Percentiles rank a stretch among this genome's conserved stretches.
phyloP scores from a whole-genome alignment of 176 grass and related monocot genomes.

The Elaeis guineensis region DNA sequence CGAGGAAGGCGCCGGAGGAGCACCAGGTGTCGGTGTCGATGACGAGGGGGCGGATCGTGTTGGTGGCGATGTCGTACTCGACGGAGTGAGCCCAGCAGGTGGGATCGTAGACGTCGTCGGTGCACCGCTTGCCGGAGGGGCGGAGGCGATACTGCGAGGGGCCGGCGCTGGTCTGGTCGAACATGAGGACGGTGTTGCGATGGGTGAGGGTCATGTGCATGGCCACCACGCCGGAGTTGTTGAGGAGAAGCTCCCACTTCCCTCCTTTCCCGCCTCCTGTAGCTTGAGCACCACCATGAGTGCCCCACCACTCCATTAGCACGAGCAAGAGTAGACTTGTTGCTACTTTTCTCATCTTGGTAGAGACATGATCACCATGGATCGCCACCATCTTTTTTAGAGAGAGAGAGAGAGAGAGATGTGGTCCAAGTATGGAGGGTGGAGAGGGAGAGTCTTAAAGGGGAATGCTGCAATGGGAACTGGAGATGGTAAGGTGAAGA shows the following conservation, averaged over 20 bases:
- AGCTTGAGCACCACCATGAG: too few species aligned
- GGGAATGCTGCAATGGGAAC: too few species aligned
- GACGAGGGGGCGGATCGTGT: conserved; percentile 29
- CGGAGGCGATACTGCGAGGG: conserved; percentile 18
- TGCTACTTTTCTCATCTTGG: too few species aligned
- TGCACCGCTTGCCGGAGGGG: neutral
- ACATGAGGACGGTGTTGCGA: conserved; percentile 36
- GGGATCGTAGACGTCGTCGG: neutral
- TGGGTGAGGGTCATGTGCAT: conserved; percentile 46
- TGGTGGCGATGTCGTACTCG: conserved; percentile 32
- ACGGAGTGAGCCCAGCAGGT: conserved; percentile 35
- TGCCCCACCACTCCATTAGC: too few species aligned
- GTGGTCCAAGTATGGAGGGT: too few species aligned
- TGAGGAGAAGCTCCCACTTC: conserved; percentile 34
- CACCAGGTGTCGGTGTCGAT: conserved; percentile 37
- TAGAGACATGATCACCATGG: too few species aligned
- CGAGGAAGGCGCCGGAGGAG: conserved; percentile 42
- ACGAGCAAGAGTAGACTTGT: too few species aligned
- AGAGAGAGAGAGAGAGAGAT: too few species aligned
- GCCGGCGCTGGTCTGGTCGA: conserved; percentile 30
- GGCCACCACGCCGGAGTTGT: conserved; percentile 35
- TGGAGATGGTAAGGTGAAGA: too few species aligned
- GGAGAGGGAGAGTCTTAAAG: too few species aligned
- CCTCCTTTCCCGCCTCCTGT: neutral
- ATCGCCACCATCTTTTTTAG: too few species aligned